Percentiles rank a stretch among this genome's conserved stretches.
These are phyloP conservation scores for Boletus barrowsii DNA, from an alignment of 768 basidiomycete genomes.

Conservation along the genomic window DNA sequence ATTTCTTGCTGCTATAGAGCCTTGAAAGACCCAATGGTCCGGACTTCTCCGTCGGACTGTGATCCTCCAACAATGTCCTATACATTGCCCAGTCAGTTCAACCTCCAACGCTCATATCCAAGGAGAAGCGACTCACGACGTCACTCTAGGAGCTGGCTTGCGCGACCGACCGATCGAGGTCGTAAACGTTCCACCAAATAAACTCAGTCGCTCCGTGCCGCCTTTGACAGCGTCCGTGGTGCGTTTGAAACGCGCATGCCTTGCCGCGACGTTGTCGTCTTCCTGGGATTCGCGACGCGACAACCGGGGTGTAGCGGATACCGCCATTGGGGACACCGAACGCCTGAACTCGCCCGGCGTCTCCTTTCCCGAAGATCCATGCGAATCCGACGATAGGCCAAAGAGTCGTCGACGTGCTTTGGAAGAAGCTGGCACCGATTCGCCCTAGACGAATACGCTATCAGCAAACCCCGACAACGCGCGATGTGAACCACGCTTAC, in stretches of 20 bases:
- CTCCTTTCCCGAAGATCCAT: constrained; percentile 24
- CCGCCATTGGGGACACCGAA: constrained; percentile 20
- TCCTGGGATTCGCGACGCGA: constrained; percentile 25
- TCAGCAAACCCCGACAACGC: background rate
- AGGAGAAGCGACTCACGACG: constrained; percentile 43
- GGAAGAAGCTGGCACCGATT: constrained; percentile 37
- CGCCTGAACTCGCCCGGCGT: constrained; percentile 29
- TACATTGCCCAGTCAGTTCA: background rate
- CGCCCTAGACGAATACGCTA: constrained; percentile 39
- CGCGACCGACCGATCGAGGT: constrained; percentile 62
- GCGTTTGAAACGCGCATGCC: constrained; percentile 48
- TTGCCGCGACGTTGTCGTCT: constrained; percentile 21
- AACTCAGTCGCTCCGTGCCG: constrained; percentile 63
- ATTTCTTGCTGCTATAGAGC: constrained; percentile 44
- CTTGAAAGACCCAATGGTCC: constrained; percentile 48
- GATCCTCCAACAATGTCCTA: constrained; percentile 34
- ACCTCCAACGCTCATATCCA: background rate
- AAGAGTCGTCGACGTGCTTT: constrained; percentile 52
- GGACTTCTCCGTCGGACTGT: constrained; percentile 41
- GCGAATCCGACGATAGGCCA: constrained; percentile 49
- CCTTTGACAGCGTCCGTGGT: constrained; percentile 44
- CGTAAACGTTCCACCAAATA: constrained; percentile 70
- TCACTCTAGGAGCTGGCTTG: constrained; percentile 79
- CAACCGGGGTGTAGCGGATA: constrained; percentile 14
- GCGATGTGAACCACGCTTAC: constrained; percentile 39